These are phyloP conservation scores for Jaenimonas drosophilae DNA, from an alignment of 208 protist genomes.

Conservation along the genomic window DNA sequence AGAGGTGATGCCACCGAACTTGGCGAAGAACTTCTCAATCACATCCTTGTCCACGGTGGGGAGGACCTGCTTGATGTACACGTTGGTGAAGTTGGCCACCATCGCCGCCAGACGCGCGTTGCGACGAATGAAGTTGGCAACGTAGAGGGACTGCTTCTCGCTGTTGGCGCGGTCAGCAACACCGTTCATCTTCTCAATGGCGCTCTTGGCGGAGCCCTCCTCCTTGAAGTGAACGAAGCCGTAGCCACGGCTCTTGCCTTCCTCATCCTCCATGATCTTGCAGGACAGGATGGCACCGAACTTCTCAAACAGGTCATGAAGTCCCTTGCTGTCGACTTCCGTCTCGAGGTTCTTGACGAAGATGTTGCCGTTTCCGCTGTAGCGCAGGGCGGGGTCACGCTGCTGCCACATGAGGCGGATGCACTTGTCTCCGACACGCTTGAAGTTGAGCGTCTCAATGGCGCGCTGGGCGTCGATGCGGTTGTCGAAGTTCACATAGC, in stretches of 20 bases:
- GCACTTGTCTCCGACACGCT: conserved; percentile 88
- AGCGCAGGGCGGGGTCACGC: conserved; percentile 96
- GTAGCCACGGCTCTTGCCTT: conserved; percentile 94
- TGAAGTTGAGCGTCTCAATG: conserved; percentile 98
- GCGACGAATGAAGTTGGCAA: conserved; percentile 93
- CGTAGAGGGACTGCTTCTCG: conserved; percentile 89
- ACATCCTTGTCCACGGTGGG: conserved; percentile 84
- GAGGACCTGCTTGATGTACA: conserved; percentile 98
- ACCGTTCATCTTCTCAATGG: conserved; percentile 97
- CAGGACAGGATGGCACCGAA: conserved; percentile 98
- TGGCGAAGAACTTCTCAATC: conserved; percentile 90
- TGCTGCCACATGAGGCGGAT: conserved; percentile 99
- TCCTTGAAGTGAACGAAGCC: conserved; percentile 99
- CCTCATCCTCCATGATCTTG: conserved; percentile 92
- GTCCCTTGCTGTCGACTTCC: conserved; percentile 94
- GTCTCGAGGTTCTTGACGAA: conserved; percentile 98
- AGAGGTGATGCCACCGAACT: conserved; percentile 94
- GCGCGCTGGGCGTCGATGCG: conserved; percentile 94
- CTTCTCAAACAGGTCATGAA: conserved; percentile 96
- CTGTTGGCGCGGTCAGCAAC: conserved; percentile 88
- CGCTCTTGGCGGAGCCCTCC: conserved; percentile 89
- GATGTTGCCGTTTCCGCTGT: conserved; percentile 97
- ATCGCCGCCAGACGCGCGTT: conserved; percentile 88
- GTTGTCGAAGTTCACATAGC: conserved; percentile 99
- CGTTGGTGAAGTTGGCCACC: conserved; percentile 96